Percentiles rank a stretch among this genome's conserved stretches.
Conservation (phyloP, 371 early-diverging fungal genomes). For the Gilbertella persicaria region DNA sequence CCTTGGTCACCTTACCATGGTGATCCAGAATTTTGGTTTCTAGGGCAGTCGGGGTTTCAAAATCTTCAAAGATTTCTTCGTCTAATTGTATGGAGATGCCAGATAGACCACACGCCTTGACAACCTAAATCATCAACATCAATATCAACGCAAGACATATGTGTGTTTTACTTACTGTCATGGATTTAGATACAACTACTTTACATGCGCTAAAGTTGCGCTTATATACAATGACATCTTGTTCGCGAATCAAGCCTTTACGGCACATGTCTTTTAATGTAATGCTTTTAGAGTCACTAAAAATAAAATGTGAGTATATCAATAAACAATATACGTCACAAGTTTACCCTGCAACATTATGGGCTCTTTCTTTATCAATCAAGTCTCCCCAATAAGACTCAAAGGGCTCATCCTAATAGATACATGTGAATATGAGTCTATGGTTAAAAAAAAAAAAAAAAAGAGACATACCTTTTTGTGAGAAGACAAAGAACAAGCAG, state of each 20-base stretch:
- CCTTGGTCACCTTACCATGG: constrained; percentile 48
- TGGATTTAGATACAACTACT: constrained; percentile 48
- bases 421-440: no score
- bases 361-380: constrained; percentile 44
- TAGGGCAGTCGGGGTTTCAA: constrained; percentile 55
- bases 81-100: constrained; percentile 50
- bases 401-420: constrained; percentile 42
- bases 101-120: constrained; percentile 47
- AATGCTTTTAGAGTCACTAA: constrained; percentile 50
- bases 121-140: constrained; percentile 28
- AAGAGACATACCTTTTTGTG: constrained; percentile 1
- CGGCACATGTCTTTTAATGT: constrained; percentile 58
- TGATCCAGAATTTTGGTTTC: constrained; percentile 57
- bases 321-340: background rate
- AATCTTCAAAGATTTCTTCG: constrained; percentile 46
- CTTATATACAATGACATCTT: constrained; percentile 51
- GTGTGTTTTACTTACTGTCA: constrained; percentile 33
- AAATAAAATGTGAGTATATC: no score
- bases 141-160: background rate
- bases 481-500: background rate
- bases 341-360: constrained; percentile 52
- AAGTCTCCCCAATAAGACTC: constrained; percentile 47
- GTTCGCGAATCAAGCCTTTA: constrained; percentile 47
- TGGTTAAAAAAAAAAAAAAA: no score
- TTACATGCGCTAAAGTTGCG: constrained; percentile 57